A percentile compares a stretch with the other conserved stretches of the same genome.
Evolutionary conservation across 306 rosid genomes (phyloP).

Genomic region (Cucurbita pepo): DNA sequence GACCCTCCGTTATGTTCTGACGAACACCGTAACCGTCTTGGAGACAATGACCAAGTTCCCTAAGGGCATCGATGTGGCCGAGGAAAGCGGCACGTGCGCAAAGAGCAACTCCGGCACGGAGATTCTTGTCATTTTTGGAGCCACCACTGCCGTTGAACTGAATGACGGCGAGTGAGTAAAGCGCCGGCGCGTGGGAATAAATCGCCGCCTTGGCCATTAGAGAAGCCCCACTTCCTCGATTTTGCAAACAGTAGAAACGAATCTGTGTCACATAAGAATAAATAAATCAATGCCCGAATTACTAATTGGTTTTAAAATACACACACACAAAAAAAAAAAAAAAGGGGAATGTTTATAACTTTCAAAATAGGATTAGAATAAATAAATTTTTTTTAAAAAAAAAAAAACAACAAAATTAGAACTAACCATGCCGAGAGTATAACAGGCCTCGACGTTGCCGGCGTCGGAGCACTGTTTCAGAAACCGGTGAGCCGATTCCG

Average conservation of each 20-base stretch:
- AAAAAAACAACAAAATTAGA: neutral
- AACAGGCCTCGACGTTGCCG: slow-evolving; percentile 82
- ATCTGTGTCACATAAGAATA: slow-evolving; percentile 21
- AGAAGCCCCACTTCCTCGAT: slow-evolving; percentile 70
- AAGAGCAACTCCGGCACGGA: slow-evolving; percentile 69
- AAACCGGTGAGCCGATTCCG: slow-evolving; percentile 60
- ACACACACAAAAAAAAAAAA: too few relatives aligned
- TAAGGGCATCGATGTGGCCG: slow-evolving; percentile 74
- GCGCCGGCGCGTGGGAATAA: slow-evolving; percentile 70
- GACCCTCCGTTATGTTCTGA: slow-evolving; percentile 60
- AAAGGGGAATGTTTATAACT: neutral
- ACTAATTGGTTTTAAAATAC: too few relatives aligned
- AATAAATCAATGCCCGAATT: neutral
- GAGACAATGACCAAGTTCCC: slow-evolving; percentile 87
- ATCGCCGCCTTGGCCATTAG: slow-evolving; percentile 86
- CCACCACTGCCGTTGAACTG: slow-evolving; percentile 97
- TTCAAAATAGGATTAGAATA: neutral
- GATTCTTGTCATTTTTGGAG: slow-evolving; percentile 68
- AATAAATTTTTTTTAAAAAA: neutral
- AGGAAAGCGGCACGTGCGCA: slow-evolving; percentile 93
- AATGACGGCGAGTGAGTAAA: slow-evolving; percentile 72
- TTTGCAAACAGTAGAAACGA: slow-evolving; percentile 75
- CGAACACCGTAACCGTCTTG: slow-evolving; percentile 95
- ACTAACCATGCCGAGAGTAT: slow-evolving; percentile 90
- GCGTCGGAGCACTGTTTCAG: slow-evolving; percentile 70